Conservation (phyloP, 2,329 filamentous ascomycete species). For the Fonsecaea multimorphosa region DNA sequence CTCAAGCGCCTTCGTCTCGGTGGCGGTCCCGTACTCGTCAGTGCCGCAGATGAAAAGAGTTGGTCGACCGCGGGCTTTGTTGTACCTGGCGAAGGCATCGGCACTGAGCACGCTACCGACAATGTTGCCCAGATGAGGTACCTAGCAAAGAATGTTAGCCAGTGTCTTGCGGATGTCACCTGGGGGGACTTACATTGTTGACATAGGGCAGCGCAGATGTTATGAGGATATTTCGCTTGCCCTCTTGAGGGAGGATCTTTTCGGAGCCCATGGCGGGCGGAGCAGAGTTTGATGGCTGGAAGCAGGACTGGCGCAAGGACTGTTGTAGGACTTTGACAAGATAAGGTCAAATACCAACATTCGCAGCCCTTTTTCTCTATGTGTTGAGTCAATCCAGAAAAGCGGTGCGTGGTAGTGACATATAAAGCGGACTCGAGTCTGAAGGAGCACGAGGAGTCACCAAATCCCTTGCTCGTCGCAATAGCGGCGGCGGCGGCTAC, state of each 20-base stretch:
- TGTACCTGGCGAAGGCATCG: conserved; percentile 80
- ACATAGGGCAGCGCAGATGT: conserved; percentile 92
- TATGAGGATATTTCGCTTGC: conserved; percentile 85
- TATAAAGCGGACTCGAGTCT: background rate
- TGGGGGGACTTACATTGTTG: conserved; percentile 60
- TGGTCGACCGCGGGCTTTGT: conserved; percentile 76
- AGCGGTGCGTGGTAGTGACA: background rate
- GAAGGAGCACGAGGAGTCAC: conserved; percentile 17
- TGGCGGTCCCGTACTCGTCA: conserved; percentile 95
- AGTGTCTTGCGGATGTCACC: background rate
- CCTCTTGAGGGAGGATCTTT: conserved; percentile 67
- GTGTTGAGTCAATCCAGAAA: background rate
- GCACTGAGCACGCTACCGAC: conserved; percentile 86
- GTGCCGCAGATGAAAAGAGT: conserved; percentile 87
- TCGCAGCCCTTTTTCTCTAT: background rate
- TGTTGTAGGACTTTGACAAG: background rate
- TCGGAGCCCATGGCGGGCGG: conserved; percentile 37
- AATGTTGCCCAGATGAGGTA: conserved; percentile 86
- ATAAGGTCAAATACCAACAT: background rate
- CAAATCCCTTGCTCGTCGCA: conserved; percentile 3
- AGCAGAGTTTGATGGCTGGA: background rate
- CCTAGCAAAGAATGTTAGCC: conserved; percentile 55
- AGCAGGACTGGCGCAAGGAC: background rate
- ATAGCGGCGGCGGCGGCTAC: background rate
- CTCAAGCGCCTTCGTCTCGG: conserved; percentile 92